Conservation (phyloP, 257 asterid genomes). For the Echium plantagineum region DNA sequence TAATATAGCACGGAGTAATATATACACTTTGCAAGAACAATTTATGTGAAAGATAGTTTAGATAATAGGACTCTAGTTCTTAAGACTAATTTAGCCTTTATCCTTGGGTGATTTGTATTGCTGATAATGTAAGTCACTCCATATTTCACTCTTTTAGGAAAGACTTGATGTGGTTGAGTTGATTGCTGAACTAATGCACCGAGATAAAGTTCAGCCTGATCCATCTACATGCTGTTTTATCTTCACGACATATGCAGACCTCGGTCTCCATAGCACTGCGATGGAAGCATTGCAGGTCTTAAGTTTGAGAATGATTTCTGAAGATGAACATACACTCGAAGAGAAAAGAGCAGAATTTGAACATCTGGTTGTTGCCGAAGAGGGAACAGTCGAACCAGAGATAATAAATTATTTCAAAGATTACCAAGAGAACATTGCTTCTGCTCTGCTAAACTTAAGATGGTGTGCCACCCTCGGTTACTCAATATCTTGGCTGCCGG, state of each 20-base stretch:
- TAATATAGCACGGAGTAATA: too few species aligned
- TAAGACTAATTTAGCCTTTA: too few species aligned
- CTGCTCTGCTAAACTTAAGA: conserved; percentile 59
- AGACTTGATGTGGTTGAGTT: conserved; percentile 63
- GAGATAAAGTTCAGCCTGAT: conserved; percentile 61
- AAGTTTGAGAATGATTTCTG: conserved; percentile 76
- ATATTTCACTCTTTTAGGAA: conserved; percentile 37
- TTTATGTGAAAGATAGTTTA: too few species aligned
- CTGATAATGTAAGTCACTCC: not conserved
- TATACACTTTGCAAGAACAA: too few species aligned
- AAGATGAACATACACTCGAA: conserved; percentile 27
- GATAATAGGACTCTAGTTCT: not conserved
- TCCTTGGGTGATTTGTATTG: not conserved
- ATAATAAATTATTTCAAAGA: conserved; percentile 41
- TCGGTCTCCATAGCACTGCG: conserved; percentile 49
- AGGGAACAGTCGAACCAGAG: conserved; percentile 27
- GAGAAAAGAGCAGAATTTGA: conserved; percentile 38
- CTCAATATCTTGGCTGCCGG: conserved; percentile 50
- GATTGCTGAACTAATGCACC: conserved; percentile 65
- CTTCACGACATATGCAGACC: conserved; percentile 47
- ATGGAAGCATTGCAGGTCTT: conserved; percentile 82
- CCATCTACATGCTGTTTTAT: conserved; percentile 61
- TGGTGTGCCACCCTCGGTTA: conserved; percentile 47
- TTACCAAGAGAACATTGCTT: conserved; percentile 27
- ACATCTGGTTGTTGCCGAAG: conserved; percentile 43